Evolutionary conservation across 345 rosid genomes (phyloP).

Genomic region (Euphorbia lathyris): DNA sequence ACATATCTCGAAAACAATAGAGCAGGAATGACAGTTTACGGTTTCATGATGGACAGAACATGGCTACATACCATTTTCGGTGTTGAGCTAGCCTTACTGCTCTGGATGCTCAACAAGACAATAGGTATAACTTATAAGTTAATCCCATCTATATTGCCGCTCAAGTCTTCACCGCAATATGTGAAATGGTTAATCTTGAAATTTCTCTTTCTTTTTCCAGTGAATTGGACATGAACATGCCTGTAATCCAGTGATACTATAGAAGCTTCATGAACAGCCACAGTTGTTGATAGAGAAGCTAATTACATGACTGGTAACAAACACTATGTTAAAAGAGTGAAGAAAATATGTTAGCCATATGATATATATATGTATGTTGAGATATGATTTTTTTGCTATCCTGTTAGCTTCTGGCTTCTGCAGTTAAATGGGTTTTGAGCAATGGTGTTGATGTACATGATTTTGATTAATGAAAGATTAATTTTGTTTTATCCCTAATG

Average conservation of each 20-base stretch:
- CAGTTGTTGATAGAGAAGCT: neutral
- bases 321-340: neutral
- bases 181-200: neutral
- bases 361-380: neutral
- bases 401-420: neutral
- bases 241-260: neutral
- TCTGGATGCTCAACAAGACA: slow-evolving; percentile 92
- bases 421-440: neutral
- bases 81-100: slow-evolving; percentile 68
- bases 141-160: neutral
- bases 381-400: neutral
- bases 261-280: neutral
- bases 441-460: neutral
- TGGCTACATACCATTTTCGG: slow-evolving; percentile 83
- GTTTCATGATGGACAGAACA: slow-evolving; percentile 79
- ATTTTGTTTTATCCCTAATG: neutral
- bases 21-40: slow-evolving; percentile 86
- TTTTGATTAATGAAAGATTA: neutral
- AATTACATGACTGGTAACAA: neutral
- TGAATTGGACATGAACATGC: slow-evolving; percentile 26
- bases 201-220: slow-evolving; percentile 1
- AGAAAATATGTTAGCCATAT: neutral
- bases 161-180: neutral
- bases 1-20: slow-evolving; percentile 75
- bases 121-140: slow-evolving; percentile 39